Evolutionary conservation across 2,329 filamentous ascomycete species (phyloP).

Genomic region (Alternaria longipes): DNA sequence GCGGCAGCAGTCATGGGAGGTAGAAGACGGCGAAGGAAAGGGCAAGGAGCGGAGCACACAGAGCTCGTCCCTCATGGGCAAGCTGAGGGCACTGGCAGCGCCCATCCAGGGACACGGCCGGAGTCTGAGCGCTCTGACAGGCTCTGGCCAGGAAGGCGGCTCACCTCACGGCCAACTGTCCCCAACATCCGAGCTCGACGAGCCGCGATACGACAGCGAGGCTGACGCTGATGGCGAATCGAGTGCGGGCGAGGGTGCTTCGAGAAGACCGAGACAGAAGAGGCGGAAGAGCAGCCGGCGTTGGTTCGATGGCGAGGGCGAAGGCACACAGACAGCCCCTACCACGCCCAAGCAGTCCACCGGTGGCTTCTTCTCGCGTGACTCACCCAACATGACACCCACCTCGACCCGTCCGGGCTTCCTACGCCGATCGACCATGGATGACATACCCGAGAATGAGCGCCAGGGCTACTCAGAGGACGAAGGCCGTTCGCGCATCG

Average conservation of each 20-base stretch:
- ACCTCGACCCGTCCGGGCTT: slow-evolving; percentile 59
- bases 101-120: slow-evolving; percentile 62
- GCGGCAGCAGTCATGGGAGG: slow-evolving; percentile 71
- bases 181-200: slow-evolving; percentile 60
- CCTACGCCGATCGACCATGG: slow-evolving; percentile 60
- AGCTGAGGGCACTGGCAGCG: slow-evolving; percentile 76
- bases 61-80: slow-evolving; percentile 76
- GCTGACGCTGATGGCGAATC: slow-evolving; percentile 83
- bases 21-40: slow-evolving; percentile 69
- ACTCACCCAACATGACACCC: slow-evolving; percentile 48
- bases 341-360: slow-evolving; percentile 69
- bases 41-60: slow-evolving; percentile 57
- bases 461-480: slow-evolving; percentile 61
- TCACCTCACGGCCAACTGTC: slow-evolving; percentile 53
- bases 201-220: slow-evolving; percentile 68
- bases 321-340: slow-evolving; percentile 70
- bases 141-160: slow-evolving; percentile 50
- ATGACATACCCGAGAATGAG: slow-evolving; percentile 57
- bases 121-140: slow-evolving; percentile 59
- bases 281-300: slow-evolving; percentile 73
- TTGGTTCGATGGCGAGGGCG: slow-evolving; percentile 58
- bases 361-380: slow-evolving; percentile 59
- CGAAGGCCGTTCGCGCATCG: slow-evolving; percentile 59
- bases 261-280: slow-evolving; percentile 51
- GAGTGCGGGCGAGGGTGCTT: slow-evolving; percentile 75